Conservation (phyloP, 257 asterid genomes). For the Nemophila menziesii region DNA sequence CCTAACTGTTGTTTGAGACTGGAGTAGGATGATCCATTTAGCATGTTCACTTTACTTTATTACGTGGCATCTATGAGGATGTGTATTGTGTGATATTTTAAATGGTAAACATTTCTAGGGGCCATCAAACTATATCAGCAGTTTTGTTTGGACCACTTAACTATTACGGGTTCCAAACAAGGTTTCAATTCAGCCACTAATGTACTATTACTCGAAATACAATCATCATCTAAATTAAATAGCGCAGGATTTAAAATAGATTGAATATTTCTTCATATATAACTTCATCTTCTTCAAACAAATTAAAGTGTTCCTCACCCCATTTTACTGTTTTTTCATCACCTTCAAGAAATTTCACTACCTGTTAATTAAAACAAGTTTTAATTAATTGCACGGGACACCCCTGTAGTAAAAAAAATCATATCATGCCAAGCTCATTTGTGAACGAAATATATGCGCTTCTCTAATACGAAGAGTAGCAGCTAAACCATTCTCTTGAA, state of each 20-base stretch:
- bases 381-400: neutral
- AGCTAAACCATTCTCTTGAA: conserved; percentile 58
- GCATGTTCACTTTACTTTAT: too few relatives aligned
- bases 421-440: conserved; percentile 43
- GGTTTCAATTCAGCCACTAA: too few relatives aligned
- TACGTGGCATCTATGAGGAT: too few relatives aligned
- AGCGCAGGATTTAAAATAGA: conserved; percentile 71
- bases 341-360: conserved; percentile 64
- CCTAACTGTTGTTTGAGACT: too few relatives aligned
- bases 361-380: too few relatives aligned
- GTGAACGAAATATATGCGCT: conserved; percentile 60
- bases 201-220: conserved; percentile 55
- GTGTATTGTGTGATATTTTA: too few relatives aligned
- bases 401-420: neutral
- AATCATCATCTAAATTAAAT: conserved; percentile 58
- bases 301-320: conserved; percentile 44
- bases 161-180: too few relatives aligned
- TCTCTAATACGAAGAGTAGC: conserved; percentile 69
- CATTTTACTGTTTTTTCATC: conserved; percentile 43
- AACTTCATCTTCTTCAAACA: conserved; percentile 28
- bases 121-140: too few relatives aligned
- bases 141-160: too few relatives aligned
- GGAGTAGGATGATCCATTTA: too few relatives aligned
- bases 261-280: conserved; percentile 46
- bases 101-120: too few relatives aligned